Percentiles rank a stretch among this genome's conserved stretches.
These are phyloP conservation scores for Raddia guianensis DNA, from an alignment of 176 grass and related monocot genomes.

Conservation along the genomic window DNA sequence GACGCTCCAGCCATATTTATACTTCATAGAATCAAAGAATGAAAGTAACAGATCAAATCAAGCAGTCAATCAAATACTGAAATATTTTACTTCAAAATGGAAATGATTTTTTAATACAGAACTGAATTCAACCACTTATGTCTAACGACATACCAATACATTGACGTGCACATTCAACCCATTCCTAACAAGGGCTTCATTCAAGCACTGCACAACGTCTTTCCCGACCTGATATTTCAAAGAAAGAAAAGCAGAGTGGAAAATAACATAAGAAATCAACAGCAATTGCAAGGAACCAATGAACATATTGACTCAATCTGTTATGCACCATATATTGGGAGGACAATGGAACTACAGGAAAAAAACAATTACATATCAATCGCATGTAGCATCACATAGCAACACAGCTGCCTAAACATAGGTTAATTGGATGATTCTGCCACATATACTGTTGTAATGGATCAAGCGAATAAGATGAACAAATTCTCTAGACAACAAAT, in stretches of 20 bases:
- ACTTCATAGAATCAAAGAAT: not conserved
- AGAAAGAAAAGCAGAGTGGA: not conserved
- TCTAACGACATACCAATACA: conserved; percentile 63
- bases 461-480: not conserved
- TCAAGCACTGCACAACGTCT: conserved; percentile 79
- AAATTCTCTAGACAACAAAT: not conserved
- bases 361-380: not conserved
- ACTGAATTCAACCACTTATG: not conserved
- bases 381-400: not conserved
- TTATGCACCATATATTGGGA: not conserved
- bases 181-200: conserved; percentile 74
- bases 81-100: not conserved
- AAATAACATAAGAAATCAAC: not conserved
- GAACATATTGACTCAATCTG: not conserved
- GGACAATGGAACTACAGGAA: not conserved
- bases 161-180: conserved; percentile 76
- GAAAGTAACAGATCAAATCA: not conserved
- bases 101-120: not conserved
- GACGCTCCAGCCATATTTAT: not conserved
- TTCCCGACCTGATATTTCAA: conserved; percentile 59
- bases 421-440: not conserved
- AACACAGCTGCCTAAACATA: not conserved
- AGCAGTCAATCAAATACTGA: not conserved
- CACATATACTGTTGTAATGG: not conserved
- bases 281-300: not conserved